Base-by-base conservation (phyloP, 2,329 filamentous ascomycete species). In the Colletotrichum sp. region DNA sequence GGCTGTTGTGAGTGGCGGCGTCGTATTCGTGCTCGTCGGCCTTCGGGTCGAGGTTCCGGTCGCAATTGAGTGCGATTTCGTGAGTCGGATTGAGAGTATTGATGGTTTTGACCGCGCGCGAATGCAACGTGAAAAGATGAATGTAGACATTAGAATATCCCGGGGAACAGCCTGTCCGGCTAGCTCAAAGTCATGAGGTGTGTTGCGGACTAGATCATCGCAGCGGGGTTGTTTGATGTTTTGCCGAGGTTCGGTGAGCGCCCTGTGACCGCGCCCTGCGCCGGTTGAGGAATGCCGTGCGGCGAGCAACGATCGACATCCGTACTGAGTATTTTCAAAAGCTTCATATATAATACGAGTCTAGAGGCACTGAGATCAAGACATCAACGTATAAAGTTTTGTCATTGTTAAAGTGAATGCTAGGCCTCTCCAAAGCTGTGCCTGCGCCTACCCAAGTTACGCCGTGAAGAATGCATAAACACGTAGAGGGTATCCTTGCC, bases 221-320 rank as follows among this genome's bases (percentile, higher is more conserved):
- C 34, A 43, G 43, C 36, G 47, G 47, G 68, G 61, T 57, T 57
- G 33, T 54, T 57, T 63, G 72, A 59, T 54, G 51, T 73, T 74
- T 74, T 74, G 69, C 72, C 72, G 72, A 74, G 72, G 72, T 69
- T 69, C 72, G 57, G 51, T 69, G 62, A 61, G n/a, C 55, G 68
- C 67, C 68, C 62, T 66, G 72, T 67, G 68, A 67, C 66, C 29
- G 36, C 66, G 66, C 70, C 66, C 59, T 59, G n/a, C 38, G 51
- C 59, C 11, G n/a, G 21, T 24, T 59, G 33, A 29, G 36, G 34
- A 61, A 36, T 21, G 27, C 43, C 2, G 43, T 38, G 43, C 68
- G 27, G 29, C 68, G 18, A 43, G 7, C 65, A 58, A 29, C 58
- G 43, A 34, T 18, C 33, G 43, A n/a, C 31, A 33, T 3, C 57